Base-by-base conservation (phyloP, 768 basidiomycete genomes). In the Leccinum pellstonianum region DNA sequence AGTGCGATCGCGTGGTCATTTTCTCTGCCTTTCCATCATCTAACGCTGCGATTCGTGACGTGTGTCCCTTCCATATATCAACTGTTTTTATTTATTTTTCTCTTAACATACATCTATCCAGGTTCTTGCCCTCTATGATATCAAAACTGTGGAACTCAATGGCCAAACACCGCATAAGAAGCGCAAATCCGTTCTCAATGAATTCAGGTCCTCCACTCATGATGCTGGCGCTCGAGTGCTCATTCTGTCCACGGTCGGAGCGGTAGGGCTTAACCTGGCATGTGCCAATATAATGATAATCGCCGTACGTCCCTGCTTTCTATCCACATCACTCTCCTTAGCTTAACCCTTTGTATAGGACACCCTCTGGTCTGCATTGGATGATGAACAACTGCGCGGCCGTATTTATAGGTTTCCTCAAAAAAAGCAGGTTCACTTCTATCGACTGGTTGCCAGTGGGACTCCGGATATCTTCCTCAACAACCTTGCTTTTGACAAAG, bases 401-500 rank as follows among this genome's bases (percentile, higher is more conserved):
- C 46, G 61, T 0, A 54, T 72, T 1, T 65, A 57, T 27, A 41
- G 63, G 0, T 58, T 23, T 4, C 62, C 62, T 0, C 68, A 71
- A 17, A 37, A 47, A 3, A 70, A 70, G 31, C 27, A 19, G 0
- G 70, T 72, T 1, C 60, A 58, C 29, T 55, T 70, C 57, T 72
- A 71, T 25, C 46, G 62, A 0, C 41, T 68, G 0, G 35, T 72
- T 0, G 54, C 54, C 0, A 3, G 19, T 4, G 53, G 58, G 0
- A 66, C 65, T 0, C 61, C 65, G 0, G 61, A 71, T 47, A 37
- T 70, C 0, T 68, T 65, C 47, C 52, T 72, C 1, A 72, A 69
- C 60, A 69, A 70, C 25, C 59, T 71, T 15, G 56, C 61, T 0
- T 69, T 71, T 29, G 56, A 64, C 25, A 66, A 66, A 50, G 60